Evolutionary conservation across 2,329 filamentous ascomycete genomes (phyloP).

Genomic region (Ceratocystis huliohia): DNA sequence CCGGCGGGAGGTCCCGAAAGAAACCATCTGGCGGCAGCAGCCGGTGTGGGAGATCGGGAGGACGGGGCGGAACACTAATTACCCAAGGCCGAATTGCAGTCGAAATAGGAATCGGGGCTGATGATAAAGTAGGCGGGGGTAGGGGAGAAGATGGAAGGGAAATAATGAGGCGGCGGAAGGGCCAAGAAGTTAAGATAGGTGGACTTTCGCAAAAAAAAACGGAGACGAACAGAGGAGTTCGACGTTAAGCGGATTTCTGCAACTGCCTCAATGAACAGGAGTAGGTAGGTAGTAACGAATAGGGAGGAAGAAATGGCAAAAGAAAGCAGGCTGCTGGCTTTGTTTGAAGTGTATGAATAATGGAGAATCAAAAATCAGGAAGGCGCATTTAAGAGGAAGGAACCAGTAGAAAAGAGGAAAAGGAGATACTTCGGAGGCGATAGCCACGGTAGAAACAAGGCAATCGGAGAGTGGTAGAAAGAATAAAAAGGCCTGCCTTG

Average conservation of each 20-base stretch:
- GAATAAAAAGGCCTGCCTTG: background rate
- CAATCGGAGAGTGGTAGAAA: background rate
- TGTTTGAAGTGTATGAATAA: background rate
- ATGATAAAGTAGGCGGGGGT: background rate
- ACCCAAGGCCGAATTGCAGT: background rate
- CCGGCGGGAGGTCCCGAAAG: constrained; percentile 12
- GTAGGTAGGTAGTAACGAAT: background rate
- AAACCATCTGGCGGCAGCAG: constrained; percentile 13
- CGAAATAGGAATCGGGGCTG: background rate
- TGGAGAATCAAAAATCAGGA: background rate
- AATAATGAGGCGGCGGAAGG: background rate
- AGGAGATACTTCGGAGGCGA: background rate
- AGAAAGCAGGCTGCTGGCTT: background rate
- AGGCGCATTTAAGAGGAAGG: background rate
- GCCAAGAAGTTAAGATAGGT: background rate
- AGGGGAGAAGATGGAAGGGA: background rate
- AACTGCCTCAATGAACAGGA: background rate
- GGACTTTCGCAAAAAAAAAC: background rate
- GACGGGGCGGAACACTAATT: background rate
- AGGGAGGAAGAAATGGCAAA: background rate
- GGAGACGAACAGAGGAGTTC: background rate
- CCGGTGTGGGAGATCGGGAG: constrained; percentile 1
- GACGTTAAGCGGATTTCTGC: background rate
- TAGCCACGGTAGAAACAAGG: background rate
- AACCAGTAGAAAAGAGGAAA: background rate